Evolutionary conservation across 495 filamentous ascomycete genomes (phyloP), one percentile per base, ranked within the genome.

Genomic region (Penicillium salamii): DNA sequence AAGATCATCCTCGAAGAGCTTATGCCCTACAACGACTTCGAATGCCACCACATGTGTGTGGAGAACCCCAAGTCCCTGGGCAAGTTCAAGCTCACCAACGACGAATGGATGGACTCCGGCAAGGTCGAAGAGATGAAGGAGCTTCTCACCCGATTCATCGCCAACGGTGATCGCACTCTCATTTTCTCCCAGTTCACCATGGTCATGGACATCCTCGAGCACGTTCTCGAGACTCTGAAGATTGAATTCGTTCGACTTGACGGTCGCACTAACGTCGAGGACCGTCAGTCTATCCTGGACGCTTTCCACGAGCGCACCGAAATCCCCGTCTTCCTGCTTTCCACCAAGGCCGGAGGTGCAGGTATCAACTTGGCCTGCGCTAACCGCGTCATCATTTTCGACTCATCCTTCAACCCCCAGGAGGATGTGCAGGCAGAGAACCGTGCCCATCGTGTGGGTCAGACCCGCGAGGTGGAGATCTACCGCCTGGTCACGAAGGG

Each of bases 311-410:
- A 81, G 6, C 81, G 91, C 50, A 71, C 75, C 5, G 78, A 81
- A 6, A 95, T 98, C 49, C 86, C 89, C 1, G 91, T 92, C 2
- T 98, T 98, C 69, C 78, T 98, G 28, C 78, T 98, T 1, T 92
- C 88, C 1, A 98, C 93, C 6, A 92, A 89, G 50, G 90, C 93
- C 7, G 93, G 93, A 15, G 93, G 93, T 29, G 90, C 91, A 3
- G 93, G 93, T 13, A 95, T 98, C 70, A 98, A 98, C 68, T 66
- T 98, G 26, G 89, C 90, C 11, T 88, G 85, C 34, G 95, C 93
- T 3, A 97, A 97, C 71, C 97, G 96, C 74, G 91, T 98, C 51
- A 81, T 98, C 65, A 92, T 98, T 59, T 97, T 97, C 61, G 93
- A 98, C 67, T 88, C 87, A 42, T 86, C 81, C 23, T 97, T 97